Evolutionary conservation across 1,284 basidiomycete species (phyloP).

Genomic region (Kwoniella shivajii): DNA sequence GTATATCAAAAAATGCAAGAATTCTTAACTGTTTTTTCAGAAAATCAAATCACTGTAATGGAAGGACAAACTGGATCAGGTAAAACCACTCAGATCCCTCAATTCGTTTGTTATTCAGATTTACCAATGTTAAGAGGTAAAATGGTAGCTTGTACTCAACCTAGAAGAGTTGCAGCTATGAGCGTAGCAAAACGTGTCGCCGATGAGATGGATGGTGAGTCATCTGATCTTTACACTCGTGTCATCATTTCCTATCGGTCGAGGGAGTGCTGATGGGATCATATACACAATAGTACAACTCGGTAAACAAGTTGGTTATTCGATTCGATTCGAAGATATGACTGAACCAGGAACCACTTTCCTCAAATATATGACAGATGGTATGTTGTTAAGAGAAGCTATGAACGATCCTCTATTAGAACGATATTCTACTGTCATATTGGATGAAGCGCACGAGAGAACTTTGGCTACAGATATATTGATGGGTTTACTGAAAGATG

Average conservation of each 20-base stretch:
- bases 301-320: slow-evolving; percentile 94
- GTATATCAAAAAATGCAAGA: slow-evolving; percentile 93
- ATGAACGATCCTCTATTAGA: slow-evolving; percentile 92
- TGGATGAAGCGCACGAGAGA: slow-evolving; percentile 98
- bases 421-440: slow-evolving; percentile 94
- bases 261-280: too few relatives aligned
- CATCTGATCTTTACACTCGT: too few relatives aligned
- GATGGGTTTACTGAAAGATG: slow-evolving; percentile 79
- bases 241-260: not conserved
- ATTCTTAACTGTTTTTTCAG: slow-evolving; percentile 80
- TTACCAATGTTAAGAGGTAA: slow-evolving; percentile 84
- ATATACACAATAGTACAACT: slow-evolving; percentile 68
- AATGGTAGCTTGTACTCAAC: slow-evolving; percentile 96
- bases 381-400: slow-evolving; percentile 95
- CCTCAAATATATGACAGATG: slow-evolving; percentile 98
- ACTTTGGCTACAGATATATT: slow-evolving; percentile 98
- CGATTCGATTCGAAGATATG: slow-evolving; percentile 98
- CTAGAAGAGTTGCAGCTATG: slow-evolving; percentile 95
- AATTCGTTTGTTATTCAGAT: slow-evolving; percentile 93
- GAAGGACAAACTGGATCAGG: slow-evolving; percentile 98
- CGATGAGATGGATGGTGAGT: slow-evolving; percentile 92
- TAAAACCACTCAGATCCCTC: slow-evolving; percentile 98
- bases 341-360: slow-evolving; percentile 88
- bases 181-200: slow-evolving; percentile 98
- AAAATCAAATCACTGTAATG: slow-evolving; percentile 91